phyloP scores from a whole-genome alignment of 1,284 basidiomycete genomes.

The Leccinum subrobustum region DNA sequence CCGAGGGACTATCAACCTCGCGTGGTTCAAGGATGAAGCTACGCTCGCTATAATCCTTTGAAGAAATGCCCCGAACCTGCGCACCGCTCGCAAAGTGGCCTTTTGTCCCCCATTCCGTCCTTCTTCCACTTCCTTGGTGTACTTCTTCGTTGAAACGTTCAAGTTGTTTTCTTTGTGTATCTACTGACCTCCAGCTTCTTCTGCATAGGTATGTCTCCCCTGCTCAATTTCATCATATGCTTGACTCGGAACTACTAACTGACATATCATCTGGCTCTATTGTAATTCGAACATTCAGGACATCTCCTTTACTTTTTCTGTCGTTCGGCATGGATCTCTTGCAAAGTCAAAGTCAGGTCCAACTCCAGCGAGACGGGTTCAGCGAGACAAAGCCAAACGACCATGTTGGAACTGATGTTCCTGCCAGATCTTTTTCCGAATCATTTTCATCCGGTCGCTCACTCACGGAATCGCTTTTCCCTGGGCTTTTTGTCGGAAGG shows the following conservation, averaged over 20 bases:
- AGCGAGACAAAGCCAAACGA: background rate
- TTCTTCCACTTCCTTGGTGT: too few relatives aligned
- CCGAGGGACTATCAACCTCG: background rate
- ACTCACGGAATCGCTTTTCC: slow-evolving; percentile 23
- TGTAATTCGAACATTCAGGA: background rate
- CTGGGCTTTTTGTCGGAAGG: slow-evolving; percentile 11
- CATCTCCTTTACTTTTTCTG: background rate
- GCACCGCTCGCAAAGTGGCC: background rate
- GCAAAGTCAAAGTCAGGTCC: background rate
- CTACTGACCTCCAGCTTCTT: background rate
- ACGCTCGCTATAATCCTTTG: slow-evolving; percentile 8
- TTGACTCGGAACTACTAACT: background rate
- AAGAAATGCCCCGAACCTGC: background rate
- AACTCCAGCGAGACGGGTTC: background rate
- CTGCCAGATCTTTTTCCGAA: background rate
- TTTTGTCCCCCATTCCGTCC: background rate
- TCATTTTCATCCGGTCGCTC: background rate
- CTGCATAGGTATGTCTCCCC: background rate
- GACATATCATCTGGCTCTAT: background rate
- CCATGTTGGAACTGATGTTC: background rate
- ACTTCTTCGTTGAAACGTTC: background rate
- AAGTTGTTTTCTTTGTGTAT: background rate
- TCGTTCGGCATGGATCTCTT: background rate
- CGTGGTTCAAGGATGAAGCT: slow-evolving; percentile 11
- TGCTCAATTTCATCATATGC: background rate